Conservation (phyloP, 2,329 filamentous ascomycete genomes). For the Aureobasidium sp. region DNA sequence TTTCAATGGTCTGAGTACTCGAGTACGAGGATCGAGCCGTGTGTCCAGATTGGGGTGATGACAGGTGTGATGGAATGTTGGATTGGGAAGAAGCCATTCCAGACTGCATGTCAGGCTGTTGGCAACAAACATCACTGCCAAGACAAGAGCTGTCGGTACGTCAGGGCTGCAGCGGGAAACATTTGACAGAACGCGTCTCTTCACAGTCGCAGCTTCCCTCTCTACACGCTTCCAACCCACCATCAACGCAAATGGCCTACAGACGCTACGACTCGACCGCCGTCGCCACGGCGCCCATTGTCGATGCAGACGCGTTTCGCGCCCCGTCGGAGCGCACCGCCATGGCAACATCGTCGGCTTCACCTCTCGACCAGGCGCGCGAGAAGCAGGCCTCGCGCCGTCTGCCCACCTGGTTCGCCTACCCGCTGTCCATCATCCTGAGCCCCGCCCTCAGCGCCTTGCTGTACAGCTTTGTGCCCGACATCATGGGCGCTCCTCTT, state of each 20-base stretch:
- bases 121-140: not conserved
- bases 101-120: not conserved
- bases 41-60: not conserved
- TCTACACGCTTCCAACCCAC: not conserved
- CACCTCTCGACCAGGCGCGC: not conserved
- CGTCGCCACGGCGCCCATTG: not conserved
- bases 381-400: not conserved
- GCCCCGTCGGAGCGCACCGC: not conserved
- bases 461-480: slow-evolving; percentile 56
- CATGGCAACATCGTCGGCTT: not conserved
- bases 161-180: not conserved
- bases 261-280: slow-evolving; percentile 9
- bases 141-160: not conserved
- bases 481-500: slow-evolving; percentile 58
- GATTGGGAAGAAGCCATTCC: not conserved
- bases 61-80: not conserved
- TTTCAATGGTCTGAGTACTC: not conserved
- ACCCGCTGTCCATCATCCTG: slow-evolving; percentile 41
- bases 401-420: slow-evolving; percentile 26
- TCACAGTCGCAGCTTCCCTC: not conserved
- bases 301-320: not conserved
- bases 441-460: slow-evolving; percentile 57
- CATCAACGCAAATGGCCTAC: slow-evolving; percentile 1
- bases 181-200: not conserved
- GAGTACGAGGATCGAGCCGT: not conserved